These are phyloP conservation scores for Boletus vinaceobasis DNA, from an alignment of 768 basidiomycete species.

Conservation along the genomic window DNA sequence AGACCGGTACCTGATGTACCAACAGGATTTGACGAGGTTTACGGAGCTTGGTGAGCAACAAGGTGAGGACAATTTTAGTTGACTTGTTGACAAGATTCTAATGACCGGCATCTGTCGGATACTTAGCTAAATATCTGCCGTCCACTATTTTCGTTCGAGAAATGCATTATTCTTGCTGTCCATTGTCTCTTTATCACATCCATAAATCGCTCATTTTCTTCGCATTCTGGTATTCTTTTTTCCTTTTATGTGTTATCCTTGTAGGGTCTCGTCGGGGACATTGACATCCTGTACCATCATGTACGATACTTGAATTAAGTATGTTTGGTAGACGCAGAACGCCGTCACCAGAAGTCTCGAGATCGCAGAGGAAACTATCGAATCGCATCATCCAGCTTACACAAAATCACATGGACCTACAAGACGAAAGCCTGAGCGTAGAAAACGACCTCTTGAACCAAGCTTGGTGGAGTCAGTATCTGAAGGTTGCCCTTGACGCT, in stretches of 20 bases:
- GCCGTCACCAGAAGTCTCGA: neutral
- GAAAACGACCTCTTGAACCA: neutral
- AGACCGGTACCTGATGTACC: slow-evolving; percentile 29
- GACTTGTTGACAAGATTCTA: neutral
- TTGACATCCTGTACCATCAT: neutral
- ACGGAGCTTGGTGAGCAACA: slow-evolving; percentile 11
- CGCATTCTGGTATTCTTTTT: slow-evolving; percentile 1
- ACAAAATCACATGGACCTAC: neutral
- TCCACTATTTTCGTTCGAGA: slow-evolving; percentile 10
- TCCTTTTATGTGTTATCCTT: slow-evolving; percentile 3
- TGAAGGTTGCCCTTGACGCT: too few relatives aligned
- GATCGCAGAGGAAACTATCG: neutral
- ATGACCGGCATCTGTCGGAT: neutral
- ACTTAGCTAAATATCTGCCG: neutral
- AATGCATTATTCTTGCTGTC: neutral
- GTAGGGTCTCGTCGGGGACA: neutral
- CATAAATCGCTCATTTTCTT: slow-evolving; percentile 1
- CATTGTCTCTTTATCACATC: neutral
- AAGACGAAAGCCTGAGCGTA: neutral
- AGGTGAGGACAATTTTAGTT: slow-evolving; percentile 5
- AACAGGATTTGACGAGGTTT: slow-evolving; percentile 25
- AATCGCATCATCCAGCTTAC: neutral
- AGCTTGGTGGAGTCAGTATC: too few relatives aligned
- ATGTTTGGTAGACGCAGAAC: neutral
- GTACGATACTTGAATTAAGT: neutral